phyloP scores from a whole-genome alignment of 176 grass and related monocot genomes.

The Rhynchospora breviuscula region DNA sequence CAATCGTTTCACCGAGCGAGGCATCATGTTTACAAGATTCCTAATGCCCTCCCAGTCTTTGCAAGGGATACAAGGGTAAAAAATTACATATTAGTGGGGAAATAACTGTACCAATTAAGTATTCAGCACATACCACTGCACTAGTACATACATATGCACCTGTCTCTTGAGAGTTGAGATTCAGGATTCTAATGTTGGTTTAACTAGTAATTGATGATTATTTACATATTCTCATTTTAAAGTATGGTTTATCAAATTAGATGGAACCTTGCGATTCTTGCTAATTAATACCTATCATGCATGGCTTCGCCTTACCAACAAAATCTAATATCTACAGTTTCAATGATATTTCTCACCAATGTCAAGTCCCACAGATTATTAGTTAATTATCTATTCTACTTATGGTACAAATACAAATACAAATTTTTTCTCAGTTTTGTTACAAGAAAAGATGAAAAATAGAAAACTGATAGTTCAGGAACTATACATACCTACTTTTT shows the following conservation, averaged over 20 bases:
- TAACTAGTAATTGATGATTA: not conserved
- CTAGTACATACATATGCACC: not conserved
- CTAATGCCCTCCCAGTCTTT: slow-evolving; percentile 84
- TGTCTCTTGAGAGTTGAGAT: not conserved
- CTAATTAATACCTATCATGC: not conserved
- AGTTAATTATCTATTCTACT: not conserved
- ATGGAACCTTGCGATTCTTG: not conserved
- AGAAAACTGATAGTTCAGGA: not conserved
- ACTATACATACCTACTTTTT: slow-evolving; percentile 64
- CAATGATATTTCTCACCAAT: not conserved
- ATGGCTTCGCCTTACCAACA: not conserved
- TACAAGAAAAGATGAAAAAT: not conserved
- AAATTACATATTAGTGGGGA: not conserved
- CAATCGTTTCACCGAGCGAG: slow-evolving; percentile 54
- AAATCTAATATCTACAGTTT: not conserved
- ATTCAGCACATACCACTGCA: not conserved
- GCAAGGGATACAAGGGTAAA: slow-evolving; percentile 13
- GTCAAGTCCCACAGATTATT: not conserved
- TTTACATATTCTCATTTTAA: not conserved
- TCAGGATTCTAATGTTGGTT: not conserved
- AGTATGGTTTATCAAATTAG: not conserved
- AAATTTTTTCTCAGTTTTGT: not conserved
- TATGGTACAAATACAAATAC: not conserved
- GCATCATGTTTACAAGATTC: slow-evolving; percentile 61
- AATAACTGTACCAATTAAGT: not conserved